Evolutionary conservation across 2,329 filamentous ascomycete species (phyloP), one percentile per base, ranked within the genome.

Genomic region (Monosporascus sp.): DNA sequence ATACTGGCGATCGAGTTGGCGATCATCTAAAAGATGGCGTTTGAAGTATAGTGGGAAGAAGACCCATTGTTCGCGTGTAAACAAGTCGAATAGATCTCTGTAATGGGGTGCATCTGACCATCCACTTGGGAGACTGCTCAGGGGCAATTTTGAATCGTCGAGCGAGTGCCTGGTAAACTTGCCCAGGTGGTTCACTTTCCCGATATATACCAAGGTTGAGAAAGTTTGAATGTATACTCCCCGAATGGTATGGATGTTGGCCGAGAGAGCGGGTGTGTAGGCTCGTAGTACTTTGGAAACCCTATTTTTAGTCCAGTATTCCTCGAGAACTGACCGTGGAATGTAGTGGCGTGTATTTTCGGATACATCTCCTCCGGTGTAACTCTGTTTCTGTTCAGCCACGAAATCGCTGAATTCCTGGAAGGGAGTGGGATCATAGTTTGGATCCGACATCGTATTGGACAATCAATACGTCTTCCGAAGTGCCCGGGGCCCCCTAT

Each of bases 191-290:
- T 27, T 1, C 20, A 56, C 55, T 26, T 34, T 31, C 14, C 34
- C 17, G 40, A 43, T 53, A 31, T 54, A 52, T 19, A 59, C 58
- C 9, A 60, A 52, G 9, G 45, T 55, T 9, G 58, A 60, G 48
- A 60, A 60, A 19, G 49, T 52, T 3, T 47, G 52, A 19, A 60
- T 36, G 34, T 53, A 60, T 16, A 16, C 7, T 5, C 51, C 37
- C 17, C 17, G 51, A 19, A 60, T 57, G 5, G 24, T 51, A 16
- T 55, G 47, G 24, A 55, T 49, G 27, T 52, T n/a, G 19, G 48
- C 43, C 14, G 52, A 20, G 7, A 54, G 41, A 5, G 41, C 49
- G 3, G 53, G 52, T 16, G 34, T 26, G 17, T 41, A 56, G 38
- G 53, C 47, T 24, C 53, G 45, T 19, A 52, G 38, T 14, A 59